Base-by-base conservation (phyloP, 2,329 filamentous ascomycete genomes). In the Ophiocordyceps polyrhachis-furcata region DNA sequence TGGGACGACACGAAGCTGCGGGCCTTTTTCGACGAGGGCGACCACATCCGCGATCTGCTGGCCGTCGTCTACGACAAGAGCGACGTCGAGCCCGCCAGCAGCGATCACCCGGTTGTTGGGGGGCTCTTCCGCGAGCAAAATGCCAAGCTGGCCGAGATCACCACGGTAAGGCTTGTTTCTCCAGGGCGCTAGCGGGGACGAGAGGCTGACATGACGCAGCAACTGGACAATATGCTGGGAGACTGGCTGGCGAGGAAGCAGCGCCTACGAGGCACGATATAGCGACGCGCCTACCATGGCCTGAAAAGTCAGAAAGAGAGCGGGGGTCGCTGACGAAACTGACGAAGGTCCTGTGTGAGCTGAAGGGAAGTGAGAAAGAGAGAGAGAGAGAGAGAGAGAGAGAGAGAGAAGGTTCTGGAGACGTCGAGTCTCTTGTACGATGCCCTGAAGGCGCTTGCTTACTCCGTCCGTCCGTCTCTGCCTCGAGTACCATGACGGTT, bases 41-140 rank as follows among this genome's bases (percentile, higher is more conserved):
- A 80, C 31, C 86, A 94, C 50, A 86, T 98, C 52, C 77, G 85
- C 43, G 89, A 98, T 58, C 74, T 96, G 58, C 71, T 96, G 44
- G 74, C 88, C 35, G 83, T 98, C 48, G 86, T 98, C 25, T 88
- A 94, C 57, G 88, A 96, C 62, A 94, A 88, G 59, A 83, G 79
- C 14, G 83, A 88, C 47, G 79, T 93, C 15, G 73, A 78, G 40
- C 83, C 86, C 17, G 83, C 81, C 8, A 76, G 81, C 1, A 73
- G 75, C n/a, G 85, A 94, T 46, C 88, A 96, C 59, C 89, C 89
- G 0, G 71, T 93, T 41, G 85, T 83, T 43, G 76, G 77, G 14
- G 75, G 78, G 20, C 66, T 96, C 45, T 96, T 93, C 66, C 79
- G 78, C 43, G 84, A 93, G 57, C 85, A 94, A 62, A 88, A 86